Evolutionary conservation across 495 filamentous ascomycete genomes (phyloP).

Genomic region (Hyaloscypha variabilis): DNA sequence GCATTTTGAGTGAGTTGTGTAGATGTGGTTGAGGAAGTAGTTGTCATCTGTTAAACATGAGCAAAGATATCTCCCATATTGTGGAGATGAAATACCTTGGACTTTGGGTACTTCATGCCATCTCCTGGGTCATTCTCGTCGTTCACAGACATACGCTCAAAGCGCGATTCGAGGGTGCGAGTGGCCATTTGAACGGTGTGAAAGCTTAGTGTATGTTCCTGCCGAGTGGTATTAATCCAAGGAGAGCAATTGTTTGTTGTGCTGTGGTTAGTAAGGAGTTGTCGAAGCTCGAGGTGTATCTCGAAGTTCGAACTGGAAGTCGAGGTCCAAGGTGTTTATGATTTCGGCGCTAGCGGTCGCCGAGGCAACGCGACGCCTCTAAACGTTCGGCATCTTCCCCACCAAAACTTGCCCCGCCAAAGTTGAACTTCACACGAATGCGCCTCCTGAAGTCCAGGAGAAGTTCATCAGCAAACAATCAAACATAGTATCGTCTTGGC

Average conservation of each 20-base stretch:
- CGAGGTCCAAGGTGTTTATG: not conserved
- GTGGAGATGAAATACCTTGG: conserved; percentile 57
- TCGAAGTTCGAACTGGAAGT: not conserved
- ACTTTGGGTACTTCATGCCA: conserved; percentile 59
- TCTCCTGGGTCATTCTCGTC: conserved; percentile 72
- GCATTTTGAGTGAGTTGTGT: conserved; percentile 59
- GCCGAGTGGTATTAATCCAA: not conserved
- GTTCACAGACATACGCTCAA: conserved; percentile 80
- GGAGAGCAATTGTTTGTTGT: not conserved
- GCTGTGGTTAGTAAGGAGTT: conserved; percentile 25
- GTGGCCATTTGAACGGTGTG: conserved; percentile 45
- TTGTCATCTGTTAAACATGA: conserved; percentile 36
- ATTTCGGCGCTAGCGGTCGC: conserved; percentile 2
- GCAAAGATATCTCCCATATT: not conserved
- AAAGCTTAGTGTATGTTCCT: not conserved
- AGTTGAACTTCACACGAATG: conserved; percentile 1
- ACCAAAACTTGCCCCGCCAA: conserved; percentile 19
- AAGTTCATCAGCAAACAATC: not conserved
- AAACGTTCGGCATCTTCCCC: conserved; percentile 3
- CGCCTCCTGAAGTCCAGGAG: not conserved
- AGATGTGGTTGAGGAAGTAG: conserved; percentile 55
- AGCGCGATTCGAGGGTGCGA: conserved; percentile 69
- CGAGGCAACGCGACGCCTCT: not conserved
- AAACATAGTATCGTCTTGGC: not conserved
- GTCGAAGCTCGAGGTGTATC: not conserved